These are phyloP conservation scores for Jatropha multifida DNA, from an alignment of 441 rosid genomes.

Conservation along the genomic window DNA sequence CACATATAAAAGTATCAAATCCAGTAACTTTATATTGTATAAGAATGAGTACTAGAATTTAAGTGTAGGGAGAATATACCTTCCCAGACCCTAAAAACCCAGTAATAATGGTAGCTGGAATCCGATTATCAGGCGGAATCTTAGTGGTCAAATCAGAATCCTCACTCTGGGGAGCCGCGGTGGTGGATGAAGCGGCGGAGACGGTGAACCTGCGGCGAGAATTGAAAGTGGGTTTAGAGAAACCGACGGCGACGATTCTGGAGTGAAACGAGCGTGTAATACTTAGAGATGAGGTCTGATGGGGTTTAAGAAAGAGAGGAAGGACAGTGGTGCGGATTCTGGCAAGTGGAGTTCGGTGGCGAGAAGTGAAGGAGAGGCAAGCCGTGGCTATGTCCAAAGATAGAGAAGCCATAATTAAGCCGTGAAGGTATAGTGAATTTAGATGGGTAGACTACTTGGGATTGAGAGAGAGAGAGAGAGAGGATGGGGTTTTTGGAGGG, in stretches of 20 bases:
- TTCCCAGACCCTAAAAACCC: conserved; percentile 95
- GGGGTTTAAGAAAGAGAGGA: conserved; percentile 32
- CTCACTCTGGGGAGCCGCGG: conserved; percentile 55
- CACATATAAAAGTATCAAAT: neutral
- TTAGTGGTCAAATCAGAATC: conserved; percentile 62
- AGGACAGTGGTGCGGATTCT: conserved; percentile 33
- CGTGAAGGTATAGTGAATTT: neutral
- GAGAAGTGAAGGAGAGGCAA: conserved; percentile 46
- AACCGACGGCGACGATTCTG: conserved; percentile 17
- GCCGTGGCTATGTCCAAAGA: conserved; percentile 59
- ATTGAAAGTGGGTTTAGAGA: conserved; percentile 17
- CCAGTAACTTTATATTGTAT: neutral
- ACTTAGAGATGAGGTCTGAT: conserved; percentile 2
- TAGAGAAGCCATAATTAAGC: conserved; percentile 44
- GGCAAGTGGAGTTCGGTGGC: conserved; percentile 31
- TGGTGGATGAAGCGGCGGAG: conserved; percentile 41
- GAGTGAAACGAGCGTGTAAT: conserved; percentile 30
- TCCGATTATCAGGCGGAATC: conserved; percentile 73
- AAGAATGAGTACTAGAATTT: too few species aligned
- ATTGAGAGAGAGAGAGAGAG: neutral
- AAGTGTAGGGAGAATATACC: conserved; percentile 33
- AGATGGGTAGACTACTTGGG: neutral
- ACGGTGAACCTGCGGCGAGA: conserved; percentile 45
- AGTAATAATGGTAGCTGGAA: conserved; percentile 95
- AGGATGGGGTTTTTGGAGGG: neutral